Evolutionary conservation across 176 grass and related monocot species (phyloP).

Genomic region (Triticum urartu): DNA sequence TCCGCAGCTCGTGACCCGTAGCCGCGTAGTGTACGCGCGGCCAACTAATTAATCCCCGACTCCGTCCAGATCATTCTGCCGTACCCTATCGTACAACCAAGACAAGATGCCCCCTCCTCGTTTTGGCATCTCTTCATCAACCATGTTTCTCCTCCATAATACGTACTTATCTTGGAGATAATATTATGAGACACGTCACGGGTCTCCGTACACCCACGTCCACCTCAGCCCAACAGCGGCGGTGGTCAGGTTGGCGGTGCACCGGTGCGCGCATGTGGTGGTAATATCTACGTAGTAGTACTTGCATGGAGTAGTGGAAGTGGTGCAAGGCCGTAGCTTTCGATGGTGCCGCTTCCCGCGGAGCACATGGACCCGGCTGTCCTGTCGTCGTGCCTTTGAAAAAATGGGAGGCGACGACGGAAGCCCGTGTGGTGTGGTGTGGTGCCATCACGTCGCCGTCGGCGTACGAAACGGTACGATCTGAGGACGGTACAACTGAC

Average conservation of each 20-base stretch:
- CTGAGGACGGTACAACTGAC: conserved; percentile 37
- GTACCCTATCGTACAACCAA: neutral
- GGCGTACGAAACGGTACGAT: conserved; percentile 30
- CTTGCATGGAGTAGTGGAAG: too few species aligned
- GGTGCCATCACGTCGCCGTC: neutral
- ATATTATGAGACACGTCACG: neutral
- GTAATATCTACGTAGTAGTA: too few species aligned
- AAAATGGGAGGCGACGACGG: neutral
- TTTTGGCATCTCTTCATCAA: neutral
- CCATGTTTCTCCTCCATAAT: neutral
- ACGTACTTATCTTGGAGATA: neutral
- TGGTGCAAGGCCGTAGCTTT: neutral
- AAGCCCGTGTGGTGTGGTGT: too few species aligned
- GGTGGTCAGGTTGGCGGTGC: neutral
- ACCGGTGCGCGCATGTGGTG: neutral
- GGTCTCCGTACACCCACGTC: neutral
- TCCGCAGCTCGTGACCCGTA: neutral
- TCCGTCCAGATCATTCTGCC: neutral
- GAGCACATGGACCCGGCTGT: neutral
- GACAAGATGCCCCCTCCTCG: neutral
- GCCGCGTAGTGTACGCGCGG: too few species aligned
- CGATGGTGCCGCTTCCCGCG: neutral
- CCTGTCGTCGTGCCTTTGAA: neutral
- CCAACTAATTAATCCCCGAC: neutral
- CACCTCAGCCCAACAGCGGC: neutral